These are phyloP conservation scores for Didymella sp. DNA, from an alignment of 2,329 filamentous ascomycete species.

Conservation along the genomic window DNA sequence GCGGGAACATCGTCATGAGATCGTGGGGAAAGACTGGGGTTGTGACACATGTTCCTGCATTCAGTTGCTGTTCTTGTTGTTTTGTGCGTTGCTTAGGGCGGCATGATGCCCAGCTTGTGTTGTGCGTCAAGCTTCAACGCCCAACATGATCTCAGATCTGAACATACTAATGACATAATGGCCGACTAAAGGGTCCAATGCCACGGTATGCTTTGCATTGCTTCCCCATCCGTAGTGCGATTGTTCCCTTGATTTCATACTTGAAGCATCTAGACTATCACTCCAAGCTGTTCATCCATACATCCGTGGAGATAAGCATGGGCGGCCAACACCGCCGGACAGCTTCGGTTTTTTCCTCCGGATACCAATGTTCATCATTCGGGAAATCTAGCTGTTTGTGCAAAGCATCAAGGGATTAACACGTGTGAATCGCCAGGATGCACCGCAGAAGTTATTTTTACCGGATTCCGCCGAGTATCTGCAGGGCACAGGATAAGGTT, in stretches of 20 bases:
- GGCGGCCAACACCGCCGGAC: neutral
- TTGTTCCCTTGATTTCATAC: neutral
- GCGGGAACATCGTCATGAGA: constrained; percentile 10
- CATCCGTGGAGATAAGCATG: neutral
- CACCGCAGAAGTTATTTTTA: neutral
- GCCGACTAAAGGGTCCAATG: neutral
- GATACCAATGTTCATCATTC: neutral
- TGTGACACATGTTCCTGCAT: constrained; percentile 3
- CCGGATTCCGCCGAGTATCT: constrained; percentile 6
- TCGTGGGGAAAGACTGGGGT: constrained; percentile 11
- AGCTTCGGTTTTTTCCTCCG: neutral
- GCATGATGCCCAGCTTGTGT: neutral
- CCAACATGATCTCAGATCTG: neutral
- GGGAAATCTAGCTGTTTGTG: neutral
- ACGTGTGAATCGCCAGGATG: neutral
- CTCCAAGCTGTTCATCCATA: neutral
- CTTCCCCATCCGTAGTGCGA: neutral
- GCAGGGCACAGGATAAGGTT: constrained; percentile 11
- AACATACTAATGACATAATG: neutral
- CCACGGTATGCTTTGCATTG: neutral
- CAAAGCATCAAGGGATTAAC: neutral
- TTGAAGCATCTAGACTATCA: constrained; percentile 1
- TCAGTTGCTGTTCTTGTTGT: neutral
- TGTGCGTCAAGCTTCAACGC: neutral
- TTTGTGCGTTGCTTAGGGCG: neutral